Percentiles rank a stretch among this genome's conserved stretches.
phyloP scores from a whole-genome alignment of 371 early-diverging fungal species.

The Lichtheimia ramosa region DNA sequence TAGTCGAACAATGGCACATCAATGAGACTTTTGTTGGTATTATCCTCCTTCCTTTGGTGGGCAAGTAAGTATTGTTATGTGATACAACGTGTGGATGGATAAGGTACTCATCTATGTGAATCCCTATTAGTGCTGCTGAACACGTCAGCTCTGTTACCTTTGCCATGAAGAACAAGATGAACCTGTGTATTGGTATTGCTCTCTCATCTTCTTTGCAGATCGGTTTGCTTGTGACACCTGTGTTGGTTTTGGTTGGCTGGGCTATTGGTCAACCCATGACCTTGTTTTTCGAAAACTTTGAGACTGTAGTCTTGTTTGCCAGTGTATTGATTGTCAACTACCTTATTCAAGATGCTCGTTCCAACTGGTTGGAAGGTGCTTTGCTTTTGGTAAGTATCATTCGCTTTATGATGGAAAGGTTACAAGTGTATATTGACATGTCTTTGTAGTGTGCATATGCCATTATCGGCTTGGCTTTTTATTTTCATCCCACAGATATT shows the following conservation, averaged over 20 bases:
- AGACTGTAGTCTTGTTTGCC: slow-evolving; percentile 80
- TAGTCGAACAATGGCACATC: slow-evolving; percentile 62
- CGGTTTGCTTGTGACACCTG: slow-evolving; percentile 83
- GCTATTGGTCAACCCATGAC: slow-evolving; percentile 73
- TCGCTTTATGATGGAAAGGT: not conserved
- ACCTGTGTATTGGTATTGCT: slow-evolving; percentile 83
- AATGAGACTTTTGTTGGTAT: slow-evolving; percentile 84
- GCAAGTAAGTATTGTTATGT: slow-evolving; percentile 42
- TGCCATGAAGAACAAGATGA: slow-evolving; percentile 90
- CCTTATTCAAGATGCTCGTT: slow-evolving; percentile 71
- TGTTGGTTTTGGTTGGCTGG: slow-evolving; percentile 88
- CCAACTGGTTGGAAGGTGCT: slow-evolving; percentile 85
- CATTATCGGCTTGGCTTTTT: slow-evolving; percentile 78
- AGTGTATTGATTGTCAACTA: slow-evolving; percentile 84
- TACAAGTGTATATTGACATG: not conserved
- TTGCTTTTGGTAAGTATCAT: slow-evolving; percentile 58
- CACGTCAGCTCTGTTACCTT: slow-evolving; percentile 84
- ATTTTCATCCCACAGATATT: slow-evolving; percentile 48
- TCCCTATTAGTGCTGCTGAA: slow-evolving; percentile 50
- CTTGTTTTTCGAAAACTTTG: slow-evolving; percentile 80
- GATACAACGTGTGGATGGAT: not conserved
- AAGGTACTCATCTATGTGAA: not conserved
- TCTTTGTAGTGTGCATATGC: slow-evolving; percentile 51
- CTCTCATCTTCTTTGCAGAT: slow-evolving; percentile 89
- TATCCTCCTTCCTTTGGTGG: slow-evolving; percentile 85